phyloP scores from a whole-genome alignment of 805 yeast genomes.

The Debaryomyces maramus region DNA sequence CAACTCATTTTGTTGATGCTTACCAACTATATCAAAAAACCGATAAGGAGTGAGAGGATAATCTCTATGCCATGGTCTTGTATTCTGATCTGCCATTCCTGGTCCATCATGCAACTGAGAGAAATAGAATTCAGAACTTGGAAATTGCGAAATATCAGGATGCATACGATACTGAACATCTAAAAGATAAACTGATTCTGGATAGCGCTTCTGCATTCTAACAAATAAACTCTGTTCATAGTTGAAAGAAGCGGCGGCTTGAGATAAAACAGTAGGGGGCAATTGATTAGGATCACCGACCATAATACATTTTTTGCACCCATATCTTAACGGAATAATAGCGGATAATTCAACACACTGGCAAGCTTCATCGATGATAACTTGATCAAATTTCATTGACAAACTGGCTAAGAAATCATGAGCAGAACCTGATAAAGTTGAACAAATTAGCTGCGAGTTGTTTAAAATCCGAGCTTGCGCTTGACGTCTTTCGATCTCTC shows the following conservation, averaged over 20 bases:
- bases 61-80: conserved; percentile 72
- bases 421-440: conserved; percentile 93
- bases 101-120: conserved; percentile 77
- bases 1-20: conserved; percentile 61
- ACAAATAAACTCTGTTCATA: conserved; percentile 94
- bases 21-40: conserved; percentile 66
- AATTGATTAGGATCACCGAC: conserved; percentile 98
- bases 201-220: conserved; percentile 76
- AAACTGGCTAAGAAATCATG: conserved; percentile 78
- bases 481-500: conserved; percentile 76
- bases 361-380: conserved; percentile 95
- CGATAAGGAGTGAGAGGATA: conserved; percentile 67
- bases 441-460: conserved; percentile 81
- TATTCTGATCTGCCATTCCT: conserved; percentile 58
- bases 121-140: conserved; percentile 78
- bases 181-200: conserved; percentile 63
- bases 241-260: conserved; percentile 72
- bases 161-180: conserved; percentile 98
- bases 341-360: conserved; percentile 94
- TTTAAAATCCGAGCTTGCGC: conserved; percentile 70
- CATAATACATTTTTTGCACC: conserved; percentile 87
- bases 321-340: conserved; percentile 87
- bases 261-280: conserved; percentile 94
- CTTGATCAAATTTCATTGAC: conserved; percentile 81
- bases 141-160: conserved; percentile 84